These are phyloP conservation scores for Takashimella koratensis DNA, from an alignment of 1,284 basidiomycete genomes.

Conservation along the genomic window DNA sequence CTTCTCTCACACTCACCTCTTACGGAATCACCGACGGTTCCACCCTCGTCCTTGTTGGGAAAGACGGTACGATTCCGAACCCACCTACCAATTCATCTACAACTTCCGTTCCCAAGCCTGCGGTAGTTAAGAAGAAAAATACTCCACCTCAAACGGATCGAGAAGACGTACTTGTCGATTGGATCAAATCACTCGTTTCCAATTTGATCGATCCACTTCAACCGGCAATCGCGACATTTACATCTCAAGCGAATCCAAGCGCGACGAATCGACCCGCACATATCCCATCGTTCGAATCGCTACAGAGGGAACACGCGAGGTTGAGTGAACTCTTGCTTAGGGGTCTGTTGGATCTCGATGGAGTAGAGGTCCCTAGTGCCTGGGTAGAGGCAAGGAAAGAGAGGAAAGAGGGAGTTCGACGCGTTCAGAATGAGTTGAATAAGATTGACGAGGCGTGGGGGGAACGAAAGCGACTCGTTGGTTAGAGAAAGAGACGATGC, in stretches of 20 bases:
- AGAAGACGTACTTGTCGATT: slow-evolving; percentile 43
- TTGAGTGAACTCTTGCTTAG: slow-evolving; percentile 51
- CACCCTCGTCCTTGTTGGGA: slow-evolving; percentile 42
- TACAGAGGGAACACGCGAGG: slow-evolving; percentile 48
- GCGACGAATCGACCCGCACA: slow-evolving; percentile 34
- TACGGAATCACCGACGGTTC: slow-evolving; percentile 47
- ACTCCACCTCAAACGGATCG: slow-evolving; percentile 44
- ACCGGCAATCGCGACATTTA: slow-evolving; percentile 34
- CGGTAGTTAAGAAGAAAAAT: slow-evolving; percentile 37
- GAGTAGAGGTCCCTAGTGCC: slow-evolving; percentile 47
- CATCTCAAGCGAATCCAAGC: slow-evolving; percentile 30
- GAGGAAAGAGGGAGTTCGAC: slow-evolving; percentile 51
- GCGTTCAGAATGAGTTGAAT: slow-evolving; percentile 50
- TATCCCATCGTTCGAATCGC: slow-evolving; percentile 34
- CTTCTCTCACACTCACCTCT: slow-evolving; percentile 41
- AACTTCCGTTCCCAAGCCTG: slow-evolving; percentile 8
- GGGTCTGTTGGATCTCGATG: slow-evolving; percentile 51
- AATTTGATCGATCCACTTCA: slow-evolving; percentile 32
- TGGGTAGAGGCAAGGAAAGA: slow-evolving; percentile 50
- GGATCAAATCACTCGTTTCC: slow-evolving; percentile 35
- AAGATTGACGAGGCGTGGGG: slow-evolving; percentile 50
- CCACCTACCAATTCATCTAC: slow-evolving; percentile 8
- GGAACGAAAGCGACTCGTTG: slow-evolving; percentile 42
- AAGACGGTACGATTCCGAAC: slow-evolving; percentile 32
- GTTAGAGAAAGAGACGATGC: slow-evolving; percentile 9